Evolutionary conservation across 202 grass and related monocot genomes (phyloP), one percentile per base, ranked within the genome.

Genomic region (Panicum hallii): DNA sequence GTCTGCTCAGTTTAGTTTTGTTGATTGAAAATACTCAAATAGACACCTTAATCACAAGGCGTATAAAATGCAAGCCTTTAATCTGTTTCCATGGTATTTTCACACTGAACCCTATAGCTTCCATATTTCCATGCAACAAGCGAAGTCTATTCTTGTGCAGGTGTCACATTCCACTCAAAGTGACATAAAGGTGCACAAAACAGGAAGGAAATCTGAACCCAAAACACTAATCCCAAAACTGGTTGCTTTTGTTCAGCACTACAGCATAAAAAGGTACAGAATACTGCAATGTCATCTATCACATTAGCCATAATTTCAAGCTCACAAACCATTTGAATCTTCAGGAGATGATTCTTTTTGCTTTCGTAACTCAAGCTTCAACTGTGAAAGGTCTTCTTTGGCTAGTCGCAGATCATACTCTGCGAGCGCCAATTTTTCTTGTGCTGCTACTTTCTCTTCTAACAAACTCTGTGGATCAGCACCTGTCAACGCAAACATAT

Each of bases 381-480:
- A 80, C 57, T 83, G 88, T n/a, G 93, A 84, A 81, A 95, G 79
- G 62, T 98, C 93, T 87, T 98, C 96, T 86, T 89, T 89, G 64
- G 91, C 91, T 76, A 98, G 88, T 70, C 96, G 88, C 58, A 98
- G 91, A 88, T 95, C 96, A 82, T 98, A 98, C 40, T 95, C 90
- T 47, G 81, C 38, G n/a, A 98, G 87, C 9, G 89, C 87, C 38
- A 98, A 86, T 67, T 95, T 98, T 82, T 93, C 86, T 87, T 98
- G 86, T 57, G 88, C 91, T 52, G 86, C 78, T 79, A 86, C 85
- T 86, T 98, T 98, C 91, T 92, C 96, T 89, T 98, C 89, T 67
- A 94, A 79, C 89, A 98, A 93, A 88, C 48, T 94, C 65, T 98
- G 96, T 92, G 96, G 93, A 88, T 98, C 96, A 63, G 91, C 85